phyloP scores from a whole-genome alignment of 441 rosid genomes.

The Populus hybrid region DNA sequence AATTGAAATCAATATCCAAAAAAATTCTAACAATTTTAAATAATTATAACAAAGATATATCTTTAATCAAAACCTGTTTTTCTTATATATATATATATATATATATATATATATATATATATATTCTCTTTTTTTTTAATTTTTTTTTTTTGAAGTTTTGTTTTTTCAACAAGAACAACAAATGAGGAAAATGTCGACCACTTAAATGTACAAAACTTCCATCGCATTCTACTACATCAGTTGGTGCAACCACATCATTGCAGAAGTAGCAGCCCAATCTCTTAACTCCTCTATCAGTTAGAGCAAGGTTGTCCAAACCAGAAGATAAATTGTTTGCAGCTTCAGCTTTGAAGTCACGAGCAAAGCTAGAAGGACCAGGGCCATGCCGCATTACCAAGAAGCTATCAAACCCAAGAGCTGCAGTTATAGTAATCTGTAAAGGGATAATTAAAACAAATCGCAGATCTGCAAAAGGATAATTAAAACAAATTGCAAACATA shows the following conservation, averaged over 20 bases:
- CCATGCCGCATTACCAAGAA: conserved; percentile 98
- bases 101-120: no score
- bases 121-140: no score
- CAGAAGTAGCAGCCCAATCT: conserved; percentile 97
- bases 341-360: neutral
- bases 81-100: no score
- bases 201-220: neutral
- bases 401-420: conserved; percentile 94
- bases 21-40: no score
- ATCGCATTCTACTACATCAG: conserved; percentile 52
- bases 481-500: no score
- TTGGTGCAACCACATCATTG: conserved; percentile 97
- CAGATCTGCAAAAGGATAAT: no score
- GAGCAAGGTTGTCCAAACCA: conserved; percentile 35
- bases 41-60: conserved; percentile 4
- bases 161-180: no score
- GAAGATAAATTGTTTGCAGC: conserved; percentile 27
- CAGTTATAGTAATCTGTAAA: conserved; percentile 70
- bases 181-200: no score
- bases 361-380: conserved; percentile 55
- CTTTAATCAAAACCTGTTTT: neutral
- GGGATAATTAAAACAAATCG: conserved; percentile 5
- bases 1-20: no score
- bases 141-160: no score
- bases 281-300: conserved; percentile 35